Evolutionary conservation across 352 stramenopile genomes (phyloP).

Genomic region (Globisporangium parvum): DNA sequence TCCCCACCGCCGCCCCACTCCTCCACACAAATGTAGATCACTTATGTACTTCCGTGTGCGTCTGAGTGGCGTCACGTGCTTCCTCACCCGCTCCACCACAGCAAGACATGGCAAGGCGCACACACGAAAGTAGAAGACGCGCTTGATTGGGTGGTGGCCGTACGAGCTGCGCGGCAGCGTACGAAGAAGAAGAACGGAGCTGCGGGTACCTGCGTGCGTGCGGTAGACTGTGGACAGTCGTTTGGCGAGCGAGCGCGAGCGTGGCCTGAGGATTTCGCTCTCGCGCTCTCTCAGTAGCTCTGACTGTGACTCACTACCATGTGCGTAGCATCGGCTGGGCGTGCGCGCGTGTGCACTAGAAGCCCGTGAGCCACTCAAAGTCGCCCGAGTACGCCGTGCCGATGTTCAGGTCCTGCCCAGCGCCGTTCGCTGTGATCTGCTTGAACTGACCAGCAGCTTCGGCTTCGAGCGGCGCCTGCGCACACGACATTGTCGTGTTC

Average conservation of each 20-base stretch:
- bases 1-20: too few relatives aligned
- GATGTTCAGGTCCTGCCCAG: slow-evolving; percentile 59
- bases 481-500: not conserved
- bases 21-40: not conserved
- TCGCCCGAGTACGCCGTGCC: slow-evolving; percentile 65
- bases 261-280: not conserved
- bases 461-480: slow-evolving; percentile 64
- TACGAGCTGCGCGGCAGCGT: not conserved
- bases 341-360: too few relatives aligned
- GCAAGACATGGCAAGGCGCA: not conserved
- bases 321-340: too few relatives aligned
- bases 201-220: not conserved
- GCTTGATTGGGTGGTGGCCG: slow-evolving; percentile 2
- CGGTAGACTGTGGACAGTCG: not conserved
- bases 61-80: not conserved
- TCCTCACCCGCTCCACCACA: not conserved
- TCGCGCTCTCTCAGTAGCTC: not conserved
- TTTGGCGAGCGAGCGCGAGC: too few relatives aligned
- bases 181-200: not conserved
- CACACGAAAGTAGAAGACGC: slow-evolving; percentile 5
- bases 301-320: too few relatives aligned
- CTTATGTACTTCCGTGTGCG: not conserved
- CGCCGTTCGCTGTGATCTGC: slow-evolving; percentile 50
- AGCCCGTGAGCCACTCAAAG: slow-evolving; percentile 68
- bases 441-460: slow-evolving; percentile 68